Evolutionary conservation across 345 rosid species (phyloP), one percentile per base, ranked within the genome.

Genomic region (Zanthoxylum bungeanum): DNA sequence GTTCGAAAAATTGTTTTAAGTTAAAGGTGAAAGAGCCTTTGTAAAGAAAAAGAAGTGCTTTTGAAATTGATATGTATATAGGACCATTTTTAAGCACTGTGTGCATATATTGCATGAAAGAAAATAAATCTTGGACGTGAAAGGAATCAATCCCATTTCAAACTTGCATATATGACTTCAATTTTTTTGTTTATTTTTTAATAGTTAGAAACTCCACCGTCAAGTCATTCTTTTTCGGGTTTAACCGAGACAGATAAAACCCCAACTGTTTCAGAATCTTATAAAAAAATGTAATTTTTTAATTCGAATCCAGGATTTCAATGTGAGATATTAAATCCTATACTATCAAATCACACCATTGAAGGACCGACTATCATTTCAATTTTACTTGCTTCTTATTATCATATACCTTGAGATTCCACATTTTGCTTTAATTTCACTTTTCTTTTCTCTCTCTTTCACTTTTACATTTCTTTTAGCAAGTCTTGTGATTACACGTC

Each of bases 21-120:
- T 9, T 61, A 78, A 77, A 73, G 82, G 56, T 60, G 56, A 76
- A 56, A 69, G 75, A 57, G 42, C 50, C 65, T 1, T 25, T 51
- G 55, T 78, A 76, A 81, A 64, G 73, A 60, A 68, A 69, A 78
- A 75, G 49, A 30, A 49, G 34, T 70, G 73, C 85, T 82, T 82
- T 79, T 64, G 77, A 24, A 75, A 74, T 71, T 51, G 68, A 68
- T 37, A 73, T 1, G 49, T 1, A 6, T 64, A 66, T 44, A 73
- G 82, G 79, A 75, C 79, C 75, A 62, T 56, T 33, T 56, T 33
- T 42, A 17, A 66, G 72, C 79, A 71, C 57, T 60, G 39, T 28
- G 44, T 42, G 30, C 16, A n/a, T n/a, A n/a, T n/a, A n/a, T n/a
- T n/a, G n/a, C n/a, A 60, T n/a, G 47, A 62, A 24, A 37, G 61